Base-by-base conservation (phyloP, 495 filamentous ascomycete species). In the Neurospora sp. region DNA sequence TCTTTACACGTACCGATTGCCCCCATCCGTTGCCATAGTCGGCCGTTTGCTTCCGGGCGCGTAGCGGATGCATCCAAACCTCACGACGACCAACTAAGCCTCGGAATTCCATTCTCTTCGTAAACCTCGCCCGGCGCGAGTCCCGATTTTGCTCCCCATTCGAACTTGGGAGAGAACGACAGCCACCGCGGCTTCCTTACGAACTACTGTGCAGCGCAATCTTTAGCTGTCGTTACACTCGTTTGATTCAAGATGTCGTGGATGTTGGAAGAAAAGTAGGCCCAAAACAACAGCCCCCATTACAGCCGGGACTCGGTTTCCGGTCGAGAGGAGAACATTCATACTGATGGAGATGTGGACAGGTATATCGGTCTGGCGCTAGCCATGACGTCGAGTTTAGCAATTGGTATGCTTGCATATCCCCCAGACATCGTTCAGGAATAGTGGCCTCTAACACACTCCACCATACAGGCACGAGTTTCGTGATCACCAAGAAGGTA, bases 401-500 rank as follows among this genome's bases (percentile, higher is more conserved):
- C 93, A 73, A 98, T 98, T 81, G 94, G 94, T 91, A 90, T 76
- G 91, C 71, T 73, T 35, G 27, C 54, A 66, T 66, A 66, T 35
- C 2, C 54, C 27, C 27, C 54, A 66, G 14, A 37, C 14, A 66
- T 27, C 12, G 71, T 35, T 62, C 39, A 66, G 35, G 14, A 71
- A 39, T 3, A 39, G 12, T 35, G 42, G 35, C 39, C 71, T 70
- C 80, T 84, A 77, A 81, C 81, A 73, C 27, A 44, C 74, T 72
- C 37, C 72, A 69, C 54, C 14, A 72, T 70, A 70, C 80, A 94
- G 93, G 93, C 75, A 92, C 92, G 39, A 96, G 94, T 86, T 96
- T 97, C 80, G 93, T 97, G 74, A 94, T 97, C 76, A 96, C 93
- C 44, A 96, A 97, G 82, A 94, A 93, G 88, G 92, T 95, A 82